Percentiles rank a stretch among this genome's conserved stretches.
Evolutionary conservation across 345 rosid genomes (phyloP).

Genomic region (Triadica sebifera): DNA sequence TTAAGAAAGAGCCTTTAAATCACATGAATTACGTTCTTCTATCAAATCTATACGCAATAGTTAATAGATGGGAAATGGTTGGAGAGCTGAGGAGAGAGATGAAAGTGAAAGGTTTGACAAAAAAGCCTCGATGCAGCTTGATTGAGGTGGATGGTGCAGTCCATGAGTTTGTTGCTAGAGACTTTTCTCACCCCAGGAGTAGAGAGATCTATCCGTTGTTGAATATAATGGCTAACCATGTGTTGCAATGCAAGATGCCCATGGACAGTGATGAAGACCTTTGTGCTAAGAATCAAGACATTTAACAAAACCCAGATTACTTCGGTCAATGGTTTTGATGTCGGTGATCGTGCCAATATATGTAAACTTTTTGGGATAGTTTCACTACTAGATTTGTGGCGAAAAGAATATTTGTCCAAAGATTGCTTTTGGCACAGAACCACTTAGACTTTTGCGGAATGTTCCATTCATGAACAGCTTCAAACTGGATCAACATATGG

Average conservation of each 20-base stretch:
- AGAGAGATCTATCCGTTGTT: slow-evolving; percentile 11
- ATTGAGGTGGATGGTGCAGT: slow-evolving; percentile 20
- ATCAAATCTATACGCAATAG: slow-evolving; percentile 19
- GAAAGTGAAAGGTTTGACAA: slow-evolving; percentile 20
- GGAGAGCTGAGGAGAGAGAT: slow-evolving; percentile 21
- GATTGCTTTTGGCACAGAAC: background rate
- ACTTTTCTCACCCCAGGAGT: slow-evolving; percentile 14
- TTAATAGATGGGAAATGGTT: slow-evolving; percentile 19
- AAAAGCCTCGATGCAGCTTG: slow-evolving; percentile 22
- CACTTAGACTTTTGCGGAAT: background rate
- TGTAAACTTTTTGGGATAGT: background rate
- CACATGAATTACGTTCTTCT: slow-evolving; percentile 28
- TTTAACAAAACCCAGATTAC: background rate
- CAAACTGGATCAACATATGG: background rate
- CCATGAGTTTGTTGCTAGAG: slow-evolving; percentile 26
- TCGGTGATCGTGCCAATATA: background rate
- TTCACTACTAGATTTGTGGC: background rate
- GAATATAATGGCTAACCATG: slow-evolving; percentile 11
- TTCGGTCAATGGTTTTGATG: background rate
- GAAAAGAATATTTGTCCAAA: background rate
- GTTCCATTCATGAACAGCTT: background rate
- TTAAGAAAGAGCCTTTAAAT: slow-evolving; percentile 22
- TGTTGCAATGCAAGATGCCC: slow-evolving; percentile 1
- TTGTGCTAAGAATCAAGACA: background rate
- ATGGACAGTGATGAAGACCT: background rate